Percentiles rank a stretch among this genome's conserved stretches.
Evolutionary conservation across 306 rosid genomes (phyloP).

Genomic region (Fragaria iinumae): DNA sequence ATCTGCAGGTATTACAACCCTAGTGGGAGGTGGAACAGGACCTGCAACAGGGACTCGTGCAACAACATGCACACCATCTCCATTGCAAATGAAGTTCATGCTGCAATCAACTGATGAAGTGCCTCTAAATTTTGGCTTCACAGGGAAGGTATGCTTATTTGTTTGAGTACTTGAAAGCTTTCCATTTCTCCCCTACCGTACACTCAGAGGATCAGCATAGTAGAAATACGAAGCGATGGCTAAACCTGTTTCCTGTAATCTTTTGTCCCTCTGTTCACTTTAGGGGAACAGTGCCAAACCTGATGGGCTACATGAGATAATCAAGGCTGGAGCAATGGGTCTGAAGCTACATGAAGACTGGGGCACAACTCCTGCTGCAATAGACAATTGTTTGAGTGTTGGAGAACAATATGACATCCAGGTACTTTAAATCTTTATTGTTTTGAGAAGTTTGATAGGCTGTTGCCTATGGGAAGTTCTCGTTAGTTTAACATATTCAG

Average conservation of each 20-base stretch:
- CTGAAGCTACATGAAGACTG: slow-evolving; percentile 97
- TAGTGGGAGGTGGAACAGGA: slow-evolving; percentile 98
- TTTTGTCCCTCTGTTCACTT: slow-evolving; percentile 17
- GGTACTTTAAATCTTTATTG: slow-evolving; percentile 31
- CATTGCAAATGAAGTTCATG: slow-evolving; percentile 76
- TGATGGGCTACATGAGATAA: slow-evolving; percentile 62
- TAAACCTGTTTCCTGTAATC: background rate
- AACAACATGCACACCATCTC: slow-evolving; percentile 91
- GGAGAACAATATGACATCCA: slow-evolving; percentile 79
- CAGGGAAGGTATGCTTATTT: slow-evolving; percentile 65
- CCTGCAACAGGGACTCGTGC: slow-evolving; percentile 92
- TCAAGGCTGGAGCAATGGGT: slow-evolving; percentile 95
- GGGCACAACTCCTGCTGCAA: slow-evolving; percentile 93
- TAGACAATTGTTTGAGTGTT: slow-evolving; percentile 69
- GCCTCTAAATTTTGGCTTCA: slow-evolving; percentile 91
- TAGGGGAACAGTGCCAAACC: slow-evolving; percentile 84
- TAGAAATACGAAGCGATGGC: background rate
- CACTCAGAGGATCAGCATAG: slow-evolving; percentile 1
- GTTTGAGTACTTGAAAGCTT: background rate
- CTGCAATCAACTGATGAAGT: slow-evolving; percentile 82
- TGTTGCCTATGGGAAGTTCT: background rate
- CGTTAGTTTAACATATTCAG: background rate
- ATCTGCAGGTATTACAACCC: slow-evolving; percentile 74
- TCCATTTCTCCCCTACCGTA: background rate
- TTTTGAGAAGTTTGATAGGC: slow-evolving; percentile 1